Base-by-base conservation (phyloP, 1,139 yeast genomes). In the Scheffersomyces titani region DNA sequence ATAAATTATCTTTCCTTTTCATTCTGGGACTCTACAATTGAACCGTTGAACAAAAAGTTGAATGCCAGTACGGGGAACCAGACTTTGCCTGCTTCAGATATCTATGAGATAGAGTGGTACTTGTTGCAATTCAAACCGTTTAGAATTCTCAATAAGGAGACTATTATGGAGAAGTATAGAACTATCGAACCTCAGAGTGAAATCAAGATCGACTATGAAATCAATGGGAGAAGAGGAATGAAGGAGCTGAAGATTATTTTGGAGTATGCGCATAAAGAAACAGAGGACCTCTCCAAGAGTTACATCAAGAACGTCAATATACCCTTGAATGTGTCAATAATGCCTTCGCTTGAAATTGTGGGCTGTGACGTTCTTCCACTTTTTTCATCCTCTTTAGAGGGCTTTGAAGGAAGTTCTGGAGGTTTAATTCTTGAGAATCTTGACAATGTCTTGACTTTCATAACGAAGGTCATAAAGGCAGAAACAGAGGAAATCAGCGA, bases 51-150 rank as follows among this genome's bases (percentile, higher is more conserved):
- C 55, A 68, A 68, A 67, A 78, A 59, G 75, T 62, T 72, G 54
- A 65, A 56, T 51, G 60, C 65, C 2, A 59, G 62, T 53, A 58
- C 62, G 19, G 66, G 69, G 1, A 61, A 58, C 52, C 82, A 76
- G 58, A 75, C 75, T 1, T 69, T 83, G 11, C 82, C 87, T 0
- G 82, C 87, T 0, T 78, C 83, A 55, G 97, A 90, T 55, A 74
- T 86, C 3, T 86, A 90, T 68, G 97, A 92, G 66, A 77, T 89
- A 54, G 97, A 91, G 66, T 88, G 89, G 78, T 82, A 83, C 61
- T 69, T 90, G 56, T 70, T 87, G 51, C 78, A 82, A 58, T 81
- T 85, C 57, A 83, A 83, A 51, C 88, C 96, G 0, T 79, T 91
- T 60, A 70, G 70, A 44, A 74, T 83, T 6, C 61, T 76, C 54